Evolutionary conservation across 495 filamentous ascomycete genomes (phyloP).

Genomic region (Trichoderma gamsii): DNA sequence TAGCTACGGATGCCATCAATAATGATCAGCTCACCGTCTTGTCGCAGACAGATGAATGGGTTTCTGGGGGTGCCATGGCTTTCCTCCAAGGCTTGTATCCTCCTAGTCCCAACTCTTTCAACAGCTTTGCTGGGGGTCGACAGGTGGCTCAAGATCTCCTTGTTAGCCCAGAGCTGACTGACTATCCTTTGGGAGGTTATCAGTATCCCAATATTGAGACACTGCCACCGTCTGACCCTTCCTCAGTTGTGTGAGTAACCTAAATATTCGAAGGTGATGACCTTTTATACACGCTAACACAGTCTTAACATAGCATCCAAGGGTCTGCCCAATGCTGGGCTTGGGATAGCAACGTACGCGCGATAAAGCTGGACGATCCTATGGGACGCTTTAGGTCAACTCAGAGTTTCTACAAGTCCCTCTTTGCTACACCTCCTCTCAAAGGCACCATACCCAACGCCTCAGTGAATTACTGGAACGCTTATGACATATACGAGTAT

Average conservation of each 20-base stretch:
- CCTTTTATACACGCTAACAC: background rate
- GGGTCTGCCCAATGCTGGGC: slow-evolving; percentile 29
- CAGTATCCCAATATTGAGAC: slow-evolving; percentile 37
- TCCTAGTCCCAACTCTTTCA: slow-evolving; percentile 26
- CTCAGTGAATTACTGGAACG: slow-evolving; percentile 33
- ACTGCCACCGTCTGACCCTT: slow-evolving; percentile 26
- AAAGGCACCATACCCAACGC: slow-evolving; percentile 23
- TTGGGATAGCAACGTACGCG: slow-evolving; percentile 20
- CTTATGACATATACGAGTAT: slow-evolving; percentile 40
- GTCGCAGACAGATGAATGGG: slow-evolving; percentile 30
- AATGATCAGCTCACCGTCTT: slow-evolving; percentile 32
- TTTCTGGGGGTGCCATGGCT: slow-evolving; percentile 31
- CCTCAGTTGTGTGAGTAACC: slow-evolving; percentile 32
- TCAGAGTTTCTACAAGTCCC: slow-evolving; percentile 26
- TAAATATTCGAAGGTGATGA: background rate
- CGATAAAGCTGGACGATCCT: background rate
- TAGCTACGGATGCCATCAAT: slow-evolving; percentile 32
- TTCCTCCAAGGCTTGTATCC: slow-evolving; percentile 43
- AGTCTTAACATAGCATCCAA: slow-evolving; percentile 23
- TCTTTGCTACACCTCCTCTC: slow-evolving; percentile 28
- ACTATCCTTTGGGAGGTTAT: slow-evolving; percentile 37
- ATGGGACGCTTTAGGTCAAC: slow-evolving; percentile 19
- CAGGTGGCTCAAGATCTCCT: slow-evolving; percentile 24
- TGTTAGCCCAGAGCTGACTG: slow-evolving; percentile 25
- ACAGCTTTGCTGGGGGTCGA: slow-evolving; percentile 26